Evolutionary conservation across 805 yeast species (phyloP), one percentile per base, ranked within the genome.

Genomic region (Ogataea siamensis): DNA sequence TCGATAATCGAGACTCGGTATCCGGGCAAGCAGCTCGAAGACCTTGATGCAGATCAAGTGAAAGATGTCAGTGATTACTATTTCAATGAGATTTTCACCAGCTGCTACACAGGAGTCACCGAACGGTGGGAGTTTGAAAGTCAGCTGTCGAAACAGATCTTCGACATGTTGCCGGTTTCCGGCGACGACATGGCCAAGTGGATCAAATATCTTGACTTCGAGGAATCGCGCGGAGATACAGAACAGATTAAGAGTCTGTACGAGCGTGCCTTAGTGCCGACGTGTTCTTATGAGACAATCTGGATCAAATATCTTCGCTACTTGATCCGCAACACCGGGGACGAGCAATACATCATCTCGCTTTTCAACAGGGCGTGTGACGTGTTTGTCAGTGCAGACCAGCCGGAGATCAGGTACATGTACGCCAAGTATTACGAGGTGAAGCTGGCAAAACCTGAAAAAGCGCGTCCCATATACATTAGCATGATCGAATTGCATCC

Each of bases 71-170:
- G 72, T 9, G 77, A 75, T 31, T 59, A 66, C 11, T 70, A 66
- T 47, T 67, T 74, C 37, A 60, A 66, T 40, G 61, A 54, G 3
- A 51, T 72, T 3, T 76, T 77, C 38, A 51, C 60, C 3, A 45
- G 54, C 1, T 76, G 81, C 0, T 83, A 80, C 48, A 50, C 50
- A 2, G 60, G 66, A 11, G 87, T 85, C 1, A 69, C 70, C 34
- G 64, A 63, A 10, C 71, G 82, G 28, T 87, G 96, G 95, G 66
- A 68, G 1, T 86, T 54, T 58, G 99, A 93, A 61, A 70, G 82
- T 9, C 65, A 68, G 16, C 65, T 91, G 5, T 66, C 70, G n/a
- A 68, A 76, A 35, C 73, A 71, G 23, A 74, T 70, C 20, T 88
- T 83, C 54, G 73, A 76, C 28, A 57, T 83, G 7, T 55, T 55